Evolutionary conservation across 371 early-diverging fungal genomes (phyloP).

Genomic region (Saksenaea oblongispora): DNA sequence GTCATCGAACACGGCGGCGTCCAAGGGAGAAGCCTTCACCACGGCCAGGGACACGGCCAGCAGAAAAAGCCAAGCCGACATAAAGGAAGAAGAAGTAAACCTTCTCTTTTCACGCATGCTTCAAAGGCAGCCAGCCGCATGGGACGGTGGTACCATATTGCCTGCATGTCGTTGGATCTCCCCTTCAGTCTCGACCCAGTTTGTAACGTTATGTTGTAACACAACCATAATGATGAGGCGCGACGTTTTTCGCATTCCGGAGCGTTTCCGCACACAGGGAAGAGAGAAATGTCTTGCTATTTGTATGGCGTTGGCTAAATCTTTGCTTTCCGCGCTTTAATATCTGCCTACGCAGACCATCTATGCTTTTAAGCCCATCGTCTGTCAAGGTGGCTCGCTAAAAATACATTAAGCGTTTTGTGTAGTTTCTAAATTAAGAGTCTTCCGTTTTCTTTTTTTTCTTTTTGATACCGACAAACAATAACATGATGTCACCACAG

Average conservation of each 20-base stretch:
- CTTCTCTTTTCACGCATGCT: background rate
- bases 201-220: background rate
- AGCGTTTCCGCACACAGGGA: background rate
- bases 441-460: too few relatives aligned
- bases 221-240: background rate
- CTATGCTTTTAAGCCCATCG: too few relatives aligned
- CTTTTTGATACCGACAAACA: too few relatives aligned
- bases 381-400: too few relatives aligned
- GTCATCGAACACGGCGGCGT: background rate
- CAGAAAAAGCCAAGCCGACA: conserved; percentile 1
- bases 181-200: conserved; percentile 5
- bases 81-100: background rate
- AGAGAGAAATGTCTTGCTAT: too few relatives aligned
- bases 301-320: too few relatives aligned
- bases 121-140: conserved; percentile 10
- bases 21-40: background rate
- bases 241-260: background rate
- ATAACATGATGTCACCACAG: too few relatives aligned
- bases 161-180: conserved; percentile 3
- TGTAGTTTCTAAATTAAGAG: too few relatives aligned
- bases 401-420: too few relatives aligned
- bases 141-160: background rate
- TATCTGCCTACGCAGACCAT: too few relatives aligned
- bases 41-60: background rate
- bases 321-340: too few relatives aligned